phyloP scores from a whole-genome alignment of 2,329 filamentous ascomycete genomes.

The Colletotrichum scovillei region DNA sequence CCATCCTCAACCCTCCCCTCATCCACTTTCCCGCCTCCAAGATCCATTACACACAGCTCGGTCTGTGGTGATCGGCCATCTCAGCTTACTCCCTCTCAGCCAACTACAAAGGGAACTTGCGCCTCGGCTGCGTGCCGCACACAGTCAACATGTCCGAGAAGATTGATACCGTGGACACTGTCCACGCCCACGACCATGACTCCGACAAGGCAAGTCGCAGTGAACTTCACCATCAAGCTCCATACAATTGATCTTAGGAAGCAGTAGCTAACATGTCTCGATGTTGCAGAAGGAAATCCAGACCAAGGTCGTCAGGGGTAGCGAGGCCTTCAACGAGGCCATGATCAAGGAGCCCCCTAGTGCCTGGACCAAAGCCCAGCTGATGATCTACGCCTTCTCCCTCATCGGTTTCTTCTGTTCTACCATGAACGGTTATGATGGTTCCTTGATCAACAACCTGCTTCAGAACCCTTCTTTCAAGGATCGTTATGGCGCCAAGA shows the following conservation, averaged over 20 bases:
- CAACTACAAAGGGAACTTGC: not conserved
- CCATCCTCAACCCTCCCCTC: conserved; percentile 32
- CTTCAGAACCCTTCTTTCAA: conserved; percentile 55
- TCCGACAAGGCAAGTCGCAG: conserved; percentile 30
- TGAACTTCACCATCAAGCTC: rapidly evolving
- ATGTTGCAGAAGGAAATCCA: conserved; percentile 38
- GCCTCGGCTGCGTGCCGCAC: conserved; percentile 15
- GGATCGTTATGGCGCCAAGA: conserved; percentile 51
- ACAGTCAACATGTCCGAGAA: conserved; percentile 30
- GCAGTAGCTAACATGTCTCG: not conserved
- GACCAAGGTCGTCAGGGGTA: conserved; percentile 60
- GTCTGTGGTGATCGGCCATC: conserved; percentile 28
- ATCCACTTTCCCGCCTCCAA: conserved; percentile 7
- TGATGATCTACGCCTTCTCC: conserved; percentile 57
- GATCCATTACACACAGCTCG: conserved; percentile 7
- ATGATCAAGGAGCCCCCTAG: conserved; percentile 62
- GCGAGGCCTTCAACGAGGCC: conserved; percentile 66
- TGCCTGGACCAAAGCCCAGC: conserved; percentile 51
- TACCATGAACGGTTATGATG: conserved; percentile 65
- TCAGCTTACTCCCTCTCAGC: not conserved
- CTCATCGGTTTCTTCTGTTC: conserved; percentile 61
- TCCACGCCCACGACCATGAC: conserved; percentile 32
- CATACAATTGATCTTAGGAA: not conserved
- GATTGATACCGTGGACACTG: conserved; percentile 31
- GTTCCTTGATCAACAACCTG: conserved; percentile 61